Evolutionary conservation across 345 rosid species (phyloP).

Genomic region (Aquilaria malaccensis): DNA sequence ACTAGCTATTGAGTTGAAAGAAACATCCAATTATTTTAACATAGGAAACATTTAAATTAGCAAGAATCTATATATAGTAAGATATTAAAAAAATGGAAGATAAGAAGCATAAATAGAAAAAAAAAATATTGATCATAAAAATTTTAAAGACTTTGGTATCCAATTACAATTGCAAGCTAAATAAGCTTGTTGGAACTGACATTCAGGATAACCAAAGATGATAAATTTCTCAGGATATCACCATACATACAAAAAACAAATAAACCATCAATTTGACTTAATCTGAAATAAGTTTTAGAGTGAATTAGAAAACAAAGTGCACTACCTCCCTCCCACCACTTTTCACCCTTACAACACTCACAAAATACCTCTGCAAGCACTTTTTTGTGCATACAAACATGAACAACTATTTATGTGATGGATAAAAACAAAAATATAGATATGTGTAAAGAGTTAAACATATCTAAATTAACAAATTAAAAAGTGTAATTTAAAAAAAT

Average conservation of each 20-base stretch:
- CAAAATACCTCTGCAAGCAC: slow-evolving; percentile 71
- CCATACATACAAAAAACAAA: slow-evolving; percentile 51
- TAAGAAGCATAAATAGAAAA: background rate
- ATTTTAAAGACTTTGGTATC: slow-evolving; percentile 49
- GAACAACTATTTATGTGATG: too few species aligned
- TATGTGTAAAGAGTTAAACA: too few species aligned
- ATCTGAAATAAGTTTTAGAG: background rate
- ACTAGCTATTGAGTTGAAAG: slow-evolving; percentile 53
- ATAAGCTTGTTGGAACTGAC: slow-evolving; percentile 72
- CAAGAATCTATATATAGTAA: background rate
- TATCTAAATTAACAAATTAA: too few species aligned
- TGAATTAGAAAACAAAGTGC: background rate
- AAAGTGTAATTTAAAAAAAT: too few species aligned
- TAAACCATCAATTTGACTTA: background rate
- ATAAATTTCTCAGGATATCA: slow-evolving; percentile 60
- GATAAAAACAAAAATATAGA: background rate
- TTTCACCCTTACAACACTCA: slow-evolving; percentile 58
- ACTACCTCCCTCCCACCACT: slow-evolving; percentile 90
- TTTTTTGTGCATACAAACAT: slow-evolving; percentile 25
- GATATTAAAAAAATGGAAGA: background rate
- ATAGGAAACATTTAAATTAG: slow-evolving; percentile 52
- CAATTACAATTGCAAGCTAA: slow-evolving; percentile 64
- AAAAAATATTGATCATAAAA: background rate
- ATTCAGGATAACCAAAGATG: slow-evolving; percentile 61
- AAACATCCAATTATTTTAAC: slow-evolving; percentile 79